Conservation (phyloP, 1,284 basidiomycete species). For the Leccinum subspadiceum region DNA sequence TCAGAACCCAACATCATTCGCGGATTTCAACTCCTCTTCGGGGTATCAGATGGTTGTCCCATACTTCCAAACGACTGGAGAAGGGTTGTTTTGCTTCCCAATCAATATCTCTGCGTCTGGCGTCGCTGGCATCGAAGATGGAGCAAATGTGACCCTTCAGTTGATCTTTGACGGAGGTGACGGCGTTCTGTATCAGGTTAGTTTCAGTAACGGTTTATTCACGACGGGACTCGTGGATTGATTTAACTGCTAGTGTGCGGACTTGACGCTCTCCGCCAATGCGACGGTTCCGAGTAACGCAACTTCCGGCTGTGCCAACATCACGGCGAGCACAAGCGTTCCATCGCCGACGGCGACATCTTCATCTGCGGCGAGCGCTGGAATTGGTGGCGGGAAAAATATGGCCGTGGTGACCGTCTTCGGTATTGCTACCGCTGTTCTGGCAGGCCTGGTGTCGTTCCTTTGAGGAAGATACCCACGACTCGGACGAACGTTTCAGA, state of each 20-base stretch:
- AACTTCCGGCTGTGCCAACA: constrained; percentile 25
- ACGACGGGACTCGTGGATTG: not conserved
- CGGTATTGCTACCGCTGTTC: constrained; percentile 3
- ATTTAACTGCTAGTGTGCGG: constrained; percentile 27
- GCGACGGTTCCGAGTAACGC: constrained; percentile 25
- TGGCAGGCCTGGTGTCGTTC: constrained; percentile 8
- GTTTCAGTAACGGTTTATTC: not conserved
- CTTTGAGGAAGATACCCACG: constrained; percentile 11
- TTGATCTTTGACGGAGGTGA: constrained; percentile 52
- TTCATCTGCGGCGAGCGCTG: not conserved
- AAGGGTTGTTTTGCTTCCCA: constrained; percentile 53
- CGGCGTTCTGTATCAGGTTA: constrained; percentile 52
- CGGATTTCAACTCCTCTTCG: constrained; percentile 47
- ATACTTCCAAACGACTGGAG: constrained; percentile 42
- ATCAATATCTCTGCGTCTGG: constrained; percentile 46
- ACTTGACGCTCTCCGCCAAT: constrained; percentile 29
- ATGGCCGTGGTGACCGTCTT: not conserved
- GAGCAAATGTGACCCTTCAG: constrained; percentile 48
- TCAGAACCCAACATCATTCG: constrained; percentile 50
- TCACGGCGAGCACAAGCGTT: constrained; percentile 12
- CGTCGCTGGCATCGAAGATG: constrained; percentile 45
- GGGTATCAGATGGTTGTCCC: constrained; percentile 39
- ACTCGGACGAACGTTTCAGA: not conserved
- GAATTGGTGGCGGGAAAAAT: constrained; percentile 17
- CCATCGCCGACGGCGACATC: constrained; percentile 17